Base-by-base conservation (phyloP, 2,329 filamentous ascomycete species). In the Cladosporium sphaerospermum region DNA sequence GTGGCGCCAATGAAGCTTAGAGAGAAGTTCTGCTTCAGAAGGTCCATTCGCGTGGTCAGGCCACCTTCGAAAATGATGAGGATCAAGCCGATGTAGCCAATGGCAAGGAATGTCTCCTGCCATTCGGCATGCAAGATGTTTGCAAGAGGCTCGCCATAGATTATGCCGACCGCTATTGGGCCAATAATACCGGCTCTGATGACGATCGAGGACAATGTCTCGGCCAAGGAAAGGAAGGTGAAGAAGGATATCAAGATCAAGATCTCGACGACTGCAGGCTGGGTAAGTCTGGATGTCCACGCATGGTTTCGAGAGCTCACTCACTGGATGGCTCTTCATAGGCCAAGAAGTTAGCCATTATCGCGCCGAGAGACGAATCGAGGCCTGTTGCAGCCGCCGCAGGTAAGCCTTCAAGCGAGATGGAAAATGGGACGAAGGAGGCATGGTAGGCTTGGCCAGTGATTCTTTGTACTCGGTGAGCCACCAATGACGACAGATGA, bases 61-160 rank as follows among this genome's bases (percentile, higher is more conserved):
- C 75, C 75, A n/a, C 75, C 76, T 64, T 78, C 73, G 53, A 78
- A 77, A 39, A 78, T 77, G 53, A 78, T 76, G 37, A 78, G 60
- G 43, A 78, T 73, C 42, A 77, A 61, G 1, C 75, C 75, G 14
- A 78, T 63, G 58, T 78, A 78, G 16, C 75, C 75, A 18, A 78
- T 56, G 2, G 67, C 68, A 4, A 77, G 62, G 52, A 77, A 76
- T 0, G 73, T 75, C 43, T 73, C 62, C 56, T 76, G 73, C 74
- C 73, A 75, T 18, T 67, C 56, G 4, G 60, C 36, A 3, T 68
- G 58, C n/a, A 77, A 62, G 42, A 76, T 73, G 58, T 75, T 68
- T n/a, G 67, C 73, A 16, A 76, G 56, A 2, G 74, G 74, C 31
- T 66, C 57, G 36, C 75, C 75, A 47, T 76, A 77, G 14, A 76